Base-by-base conservation (phyloP, 192 early-diverging fungal genomes). In the Mortierella claussenii region DNA sequence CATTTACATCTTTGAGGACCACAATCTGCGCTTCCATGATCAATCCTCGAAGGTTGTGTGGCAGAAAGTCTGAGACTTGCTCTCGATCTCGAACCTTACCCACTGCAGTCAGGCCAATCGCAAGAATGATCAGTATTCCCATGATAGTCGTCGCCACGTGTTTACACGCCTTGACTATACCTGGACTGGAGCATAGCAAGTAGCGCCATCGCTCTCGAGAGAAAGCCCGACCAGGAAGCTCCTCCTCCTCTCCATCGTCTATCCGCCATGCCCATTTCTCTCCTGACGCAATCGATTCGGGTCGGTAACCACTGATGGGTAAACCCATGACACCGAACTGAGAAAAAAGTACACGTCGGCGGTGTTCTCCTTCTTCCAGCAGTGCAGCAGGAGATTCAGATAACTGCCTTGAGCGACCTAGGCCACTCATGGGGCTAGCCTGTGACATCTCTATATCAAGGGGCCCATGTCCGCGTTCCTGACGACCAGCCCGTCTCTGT, bases 1-100 rank as follows among this genome's bases (percentile, higher is more conserved):
- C n/a, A n/a, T n/a, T n/a, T n/a, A 65, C 52, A 40, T 65, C 70
- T 28, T 59, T 58, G 37, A 74, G 31, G n/a, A 74, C 55, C 18
- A 65, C 56, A 31, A 74, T 51, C 21, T 65, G 70, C 0, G 70
- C 62, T 4, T 74, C 70, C 55, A 65, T 58, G 12, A 74, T 50
- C 0, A 12, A n/a, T 4, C 43, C 61, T 0, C 27, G 55, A 30
- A 74, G 33, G 48, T 49, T 74, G 18, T 48, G 24, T 2, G 70
- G 70, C 18, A 74, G 27, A 13, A n/a, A 18, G 23, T 74, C 70
- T 31, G 70, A 65, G 8, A 65, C 70, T 50, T 48, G 70, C 4
- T 37, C 24, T 0, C 24, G 31, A 15, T 65, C n/a, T 21, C 36
- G 42, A 49, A 74, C 47, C 44, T 28, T 65, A 0, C 70, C 70